phyloP scores from a whole-genome alignment of 305 asterid genomes.

The Plantago coronopus region DNA sequence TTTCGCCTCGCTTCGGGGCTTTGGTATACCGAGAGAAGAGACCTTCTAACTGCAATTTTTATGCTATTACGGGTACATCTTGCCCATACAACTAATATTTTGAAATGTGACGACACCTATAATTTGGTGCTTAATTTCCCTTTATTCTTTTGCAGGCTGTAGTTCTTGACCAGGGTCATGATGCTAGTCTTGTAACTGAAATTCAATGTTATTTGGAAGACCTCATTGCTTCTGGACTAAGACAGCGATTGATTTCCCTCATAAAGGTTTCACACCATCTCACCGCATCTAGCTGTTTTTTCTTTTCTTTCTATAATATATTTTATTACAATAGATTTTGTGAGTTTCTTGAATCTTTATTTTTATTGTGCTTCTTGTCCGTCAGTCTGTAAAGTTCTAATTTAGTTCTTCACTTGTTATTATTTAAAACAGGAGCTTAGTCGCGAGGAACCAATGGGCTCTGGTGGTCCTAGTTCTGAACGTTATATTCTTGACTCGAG shows the following conservation, averaged over 20 bases:
- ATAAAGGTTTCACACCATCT: constrained; percentile 55
- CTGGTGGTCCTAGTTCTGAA: constrained; percentile 89
- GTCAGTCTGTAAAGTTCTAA: background rate
- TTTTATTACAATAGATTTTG: background rate
- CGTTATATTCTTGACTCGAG: constrained; percentile 81
- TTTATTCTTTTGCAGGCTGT: constrained; percentile 52
- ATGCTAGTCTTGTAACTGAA: constrained; percentile 69
- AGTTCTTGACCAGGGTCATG: constrained; percentile 89
- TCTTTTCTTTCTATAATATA: background rate
- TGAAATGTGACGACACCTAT: constrained; percentile 10
- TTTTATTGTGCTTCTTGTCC: constrained; percentile 10
- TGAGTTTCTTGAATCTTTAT: background rate
- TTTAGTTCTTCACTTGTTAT: constrained; percentile 9
- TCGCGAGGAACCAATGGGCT: constrained; percentile 86
- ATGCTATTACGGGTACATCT: constrained; percentile 68
- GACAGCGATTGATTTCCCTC: constrained; percentile 67
- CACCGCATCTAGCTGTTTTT: background rate
- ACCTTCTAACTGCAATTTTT: constrained; percentile 73
- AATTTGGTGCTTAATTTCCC: constrained; percentile 13
- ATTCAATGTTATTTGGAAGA: constrained; percentile 68
- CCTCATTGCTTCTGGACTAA: constrained; percentile 67
- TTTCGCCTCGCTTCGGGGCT: constrained; percentile 87
- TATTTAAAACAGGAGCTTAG: constrained; percentile 62
- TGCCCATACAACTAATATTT: no score
- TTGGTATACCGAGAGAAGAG: constrained; percentile 96